These are phyloP conservation scores for Sphenostylis stenocarpa DNA, from an alignment of 306 rosid species.

Conservation along the genomic window DNA sequence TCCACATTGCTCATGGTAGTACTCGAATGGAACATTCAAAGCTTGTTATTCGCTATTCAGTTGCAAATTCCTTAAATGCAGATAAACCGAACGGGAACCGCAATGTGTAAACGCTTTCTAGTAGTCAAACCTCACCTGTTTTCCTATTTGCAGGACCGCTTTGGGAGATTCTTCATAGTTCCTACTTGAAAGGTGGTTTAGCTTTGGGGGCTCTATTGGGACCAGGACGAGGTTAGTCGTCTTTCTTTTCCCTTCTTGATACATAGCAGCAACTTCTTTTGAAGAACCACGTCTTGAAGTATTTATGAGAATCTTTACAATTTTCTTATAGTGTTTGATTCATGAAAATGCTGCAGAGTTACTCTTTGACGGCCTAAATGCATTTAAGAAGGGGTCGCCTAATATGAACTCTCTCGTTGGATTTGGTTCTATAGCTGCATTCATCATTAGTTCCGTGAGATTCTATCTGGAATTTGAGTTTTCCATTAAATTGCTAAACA, in stretches of 20 bases:
- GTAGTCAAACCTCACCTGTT: not conserved
- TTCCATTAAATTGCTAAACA: conserved; percentile 21
- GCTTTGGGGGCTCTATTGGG: conserved; percentile 84
- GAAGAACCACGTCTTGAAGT: not conserved
- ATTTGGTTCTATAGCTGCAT: conserved; percentile 89
- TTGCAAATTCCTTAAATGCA: not conserved
- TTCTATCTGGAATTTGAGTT: conserved; percentile 37
- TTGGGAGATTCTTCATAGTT: conserved; percentile 75
- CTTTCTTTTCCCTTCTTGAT: conserved; percentile 23
- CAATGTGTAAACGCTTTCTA: not conserved
- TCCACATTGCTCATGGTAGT: conserved; percentile 86
- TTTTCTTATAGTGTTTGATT: conserved; percentile 14
- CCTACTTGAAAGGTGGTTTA: conserved; percentile 84
- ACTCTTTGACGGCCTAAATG: conserved; percentile 82
- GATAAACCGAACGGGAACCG: not conserved
- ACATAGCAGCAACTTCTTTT: not conserved
- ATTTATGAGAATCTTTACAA: not conserved
- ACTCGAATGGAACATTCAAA: not conserved
- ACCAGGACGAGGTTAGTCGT: conserved; percentile 87
- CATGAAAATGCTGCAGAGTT: conserved; percentile 57
- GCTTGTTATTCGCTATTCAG: conserved; percentile 2
- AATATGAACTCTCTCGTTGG: conserved; percentile 99
- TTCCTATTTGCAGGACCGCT: conserved; percentile 48
- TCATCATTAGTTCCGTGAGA: conserved; percentile 84
- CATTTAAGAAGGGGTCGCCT: conserved; percentile 85